Evolutionary conservation across 1,284 basidiomycete species (phyloP).

Genomic region (Termitomyces sp.): DNA sequence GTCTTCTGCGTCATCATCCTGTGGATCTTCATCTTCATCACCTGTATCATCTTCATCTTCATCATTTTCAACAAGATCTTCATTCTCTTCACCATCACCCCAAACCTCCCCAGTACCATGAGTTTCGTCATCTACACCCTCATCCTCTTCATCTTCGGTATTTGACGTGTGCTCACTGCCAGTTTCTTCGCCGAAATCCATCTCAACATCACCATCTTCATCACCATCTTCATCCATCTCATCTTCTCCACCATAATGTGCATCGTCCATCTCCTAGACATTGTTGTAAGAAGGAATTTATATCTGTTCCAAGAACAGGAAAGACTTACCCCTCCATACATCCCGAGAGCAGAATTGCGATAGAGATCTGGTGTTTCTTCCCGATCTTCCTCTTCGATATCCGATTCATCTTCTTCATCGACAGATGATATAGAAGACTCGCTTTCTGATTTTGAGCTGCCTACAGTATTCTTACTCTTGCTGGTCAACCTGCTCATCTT

Average conservation of each 20-base stretch:
- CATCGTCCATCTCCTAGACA: constrained; percentile 78
- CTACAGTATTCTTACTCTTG: constrained; percentile 58
- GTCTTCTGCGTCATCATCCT: constrained; percentile 35
- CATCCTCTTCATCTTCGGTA: constrained; percentile 64
- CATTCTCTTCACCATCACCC: constrained; percentile 63
- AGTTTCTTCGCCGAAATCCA: constrained; percentile 80
- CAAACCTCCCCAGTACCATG: constrained; percentile 62
- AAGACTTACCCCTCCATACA: constrained; percentile 80
- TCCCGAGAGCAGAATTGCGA: constrained; percentile 93
- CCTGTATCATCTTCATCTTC: constrained; percentile 57
- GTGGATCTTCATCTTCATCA: constrained; percentile 47
- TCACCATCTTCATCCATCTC: constrained; percentile 81
- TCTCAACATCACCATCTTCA: constrained; percentile 80
- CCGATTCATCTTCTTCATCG: constrained; percentile 60
- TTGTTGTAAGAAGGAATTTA: constrained; percentile 5
- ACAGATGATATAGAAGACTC: constrained; percentile 56
- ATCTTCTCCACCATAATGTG: constrained; percentile 67
- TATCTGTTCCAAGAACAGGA: constrained; percentile 4
- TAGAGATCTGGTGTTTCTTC: constrained; percentile 93
- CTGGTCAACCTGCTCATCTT: constrained; percentile 88
- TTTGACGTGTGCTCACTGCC: constrained; percentile 75
- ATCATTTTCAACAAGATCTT: constrained; percentile 49
- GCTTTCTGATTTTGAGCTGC: constrained; percentile 46
- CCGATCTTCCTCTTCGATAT: constrained; percentile 48
- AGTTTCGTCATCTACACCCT: constrained; percentile 56